Conservation (phyloP, 2,329 filamentous ascomycete species). For the Paramyrothecium roridum region DNA sequence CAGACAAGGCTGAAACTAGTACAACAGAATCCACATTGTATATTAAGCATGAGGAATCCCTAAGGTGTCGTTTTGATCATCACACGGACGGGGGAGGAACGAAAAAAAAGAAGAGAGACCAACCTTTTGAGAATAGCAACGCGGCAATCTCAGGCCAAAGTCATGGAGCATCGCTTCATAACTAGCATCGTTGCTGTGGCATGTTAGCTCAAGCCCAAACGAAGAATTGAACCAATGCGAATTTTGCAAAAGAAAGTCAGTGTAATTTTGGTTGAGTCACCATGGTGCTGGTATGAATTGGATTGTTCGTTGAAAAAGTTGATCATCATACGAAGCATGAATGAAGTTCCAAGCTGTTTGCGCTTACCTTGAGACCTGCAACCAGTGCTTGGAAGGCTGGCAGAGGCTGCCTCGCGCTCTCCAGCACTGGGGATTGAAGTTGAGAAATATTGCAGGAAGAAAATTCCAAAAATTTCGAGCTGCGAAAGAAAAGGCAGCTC, state of each 20-base stretch:
- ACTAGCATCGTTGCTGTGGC: slow-evolving; percentile 1
- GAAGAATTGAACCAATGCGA: slow-evolving; percentile 11
- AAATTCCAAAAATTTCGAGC: slow-evolving; percentile 17
- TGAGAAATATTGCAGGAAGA: slow-evolving; percentile 12
- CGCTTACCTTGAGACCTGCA: not conserved
- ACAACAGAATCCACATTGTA: slow-evolving; percentile 60
- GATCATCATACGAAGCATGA: slow-evolving; percentile 27
- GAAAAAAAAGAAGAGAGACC: slow-evolving; percentile 17
- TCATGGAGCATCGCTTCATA: not conserved
- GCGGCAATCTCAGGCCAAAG: not conserved
- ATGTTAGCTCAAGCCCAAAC: slow-evolving; percentile 11
- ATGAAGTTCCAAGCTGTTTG: not conserved
- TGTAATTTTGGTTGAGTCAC: slow-evolving; percentile 53
- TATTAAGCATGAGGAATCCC: slow-evolving; percentile 69
- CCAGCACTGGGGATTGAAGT: slow-evolving; percentile 15
- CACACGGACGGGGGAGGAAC: slow-evolving; percentile 35
- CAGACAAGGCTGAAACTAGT: slow-evolving; percentile 69
- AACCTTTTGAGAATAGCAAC: slow-evolving; percentile 41
- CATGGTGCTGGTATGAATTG: slow-evolving; percentile 59
- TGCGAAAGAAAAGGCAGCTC: slow-evolving; percentile 17
- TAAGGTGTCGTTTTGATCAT: slow-evolving; percentile 61
- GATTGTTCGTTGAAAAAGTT: slow-evolving; percentile 50
- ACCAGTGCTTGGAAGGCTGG: not conserved
- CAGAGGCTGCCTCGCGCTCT: slow-evolving; percentile 4
- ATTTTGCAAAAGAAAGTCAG: slow-evolving; percentile 42